Evolutionary conservation across 768 basidiomycete species (phyloP).

Genomic region (Termitomyces sp.): DNA sequence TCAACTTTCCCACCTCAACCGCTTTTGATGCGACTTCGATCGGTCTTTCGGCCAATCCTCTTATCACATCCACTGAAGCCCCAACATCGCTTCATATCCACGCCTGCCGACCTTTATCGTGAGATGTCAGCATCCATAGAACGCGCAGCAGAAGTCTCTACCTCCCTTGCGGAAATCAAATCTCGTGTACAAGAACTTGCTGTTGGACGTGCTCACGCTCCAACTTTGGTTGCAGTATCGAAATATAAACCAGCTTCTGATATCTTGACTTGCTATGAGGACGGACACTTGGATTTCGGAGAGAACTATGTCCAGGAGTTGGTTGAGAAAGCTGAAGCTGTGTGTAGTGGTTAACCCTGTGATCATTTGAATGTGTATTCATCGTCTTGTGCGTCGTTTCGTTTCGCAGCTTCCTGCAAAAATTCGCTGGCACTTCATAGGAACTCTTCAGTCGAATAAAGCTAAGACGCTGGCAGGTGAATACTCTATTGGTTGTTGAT

Average conservation of each 20-base stretch:
- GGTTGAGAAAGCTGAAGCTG: constrained; percentile 76
- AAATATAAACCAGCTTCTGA: constrained; percentile 91
- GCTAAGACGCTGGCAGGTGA: constrained; percentile 83
- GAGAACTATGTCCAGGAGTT: constrained; percentile 98
- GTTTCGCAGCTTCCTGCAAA: constrained; percentile 72
- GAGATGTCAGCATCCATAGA: constrained; percentile 29
- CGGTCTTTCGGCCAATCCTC: background rate
- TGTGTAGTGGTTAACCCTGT: constrained; percentile 22
- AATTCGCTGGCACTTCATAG: constrained; percentile 97
- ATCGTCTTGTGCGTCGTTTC: background rate
- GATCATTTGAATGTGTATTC: background rate
- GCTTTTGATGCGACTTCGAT: constrained; percentile 8
- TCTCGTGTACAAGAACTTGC: constrained; percentile 38
- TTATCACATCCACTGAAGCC: background rate
- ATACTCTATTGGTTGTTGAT: constrained; percentile 2
- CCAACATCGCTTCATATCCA: background rate
- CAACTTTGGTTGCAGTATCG: constrained; percentile 80
- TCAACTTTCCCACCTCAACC: background rate
- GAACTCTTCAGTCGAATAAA: constrained; percentile 91
- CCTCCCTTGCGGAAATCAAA: constrained; percentile 50
- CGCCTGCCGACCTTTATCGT: constrained; percentile 6
- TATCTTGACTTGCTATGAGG: constrained; percentile 76
- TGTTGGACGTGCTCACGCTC: constrained; percentile 12
- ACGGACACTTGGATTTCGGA: constrained; percentile 88
- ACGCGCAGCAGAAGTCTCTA: constrained; percentile 47